phyloP scores from a whole-genome alignment of 345 rosid species.

The Anastatica hierochuntica region DNA sequence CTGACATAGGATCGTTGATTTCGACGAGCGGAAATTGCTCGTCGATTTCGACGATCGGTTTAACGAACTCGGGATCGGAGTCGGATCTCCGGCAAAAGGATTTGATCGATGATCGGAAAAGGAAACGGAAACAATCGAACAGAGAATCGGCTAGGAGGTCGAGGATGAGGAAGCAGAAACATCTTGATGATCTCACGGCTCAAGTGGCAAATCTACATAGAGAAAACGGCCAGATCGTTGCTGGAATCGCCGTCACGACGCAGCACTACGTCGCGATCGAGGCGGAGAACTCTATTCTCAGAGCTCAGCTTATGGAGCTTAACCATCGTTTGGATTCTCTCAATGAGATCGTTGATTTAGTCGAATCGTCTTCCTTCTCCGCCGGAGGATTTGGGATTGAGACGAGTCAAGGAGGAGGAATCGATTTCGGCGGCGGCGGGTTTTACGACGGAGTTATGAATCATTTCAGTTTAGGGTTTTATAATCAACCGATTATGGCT shows the following conservation, averaged over 20 bases:
- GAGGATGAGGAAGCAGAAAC: conserved; percentile 79
- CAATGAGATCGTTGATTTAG: conserved; percentile 43
- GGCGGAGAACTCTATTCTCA: conserved; percentile 60
- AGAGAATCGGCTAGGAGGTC: conserved; percentile 86
- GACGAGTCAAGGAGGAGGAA: not conserved
- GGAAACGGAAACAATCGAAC: conserved; percentile 72
- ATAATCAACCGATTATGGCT: conserved; percentile 62
- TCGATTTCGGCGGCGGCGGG: conserved; percentile 7
- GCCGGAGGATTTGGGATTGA: conserved; percentile 18
- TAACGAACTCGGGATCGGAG: conserved; percentile 47
- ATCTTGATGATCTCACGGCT: conserved; percentile 41
- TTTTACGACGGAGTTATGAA: conserved; percentile 26
- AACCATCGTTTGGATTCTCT: conserved; percentile 54
- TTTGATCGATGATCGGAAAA: conserved; percentile 52
- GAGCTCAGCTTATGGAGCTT: conserved; percentile 64
- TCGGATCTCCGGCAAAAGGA: conserved; percentile 34
- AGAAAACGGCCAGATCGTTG: conserved; percentile 38
- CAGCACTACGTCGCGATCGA: conserved; percentile 42
- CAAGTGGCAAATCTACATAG: conserved; percentile 36
- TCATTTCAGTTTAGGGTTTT: conserved; percentile 31
- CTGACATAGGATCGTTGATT: conserved; percentile 57
- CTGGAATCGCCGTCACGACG: conserved; percentile 38
- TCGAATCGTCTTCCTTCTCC: conserved; percentile 16
- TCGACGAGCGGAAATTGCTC: too few relatives aligned
- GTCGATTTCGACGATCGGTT: conserved; percentile 17